A percentile compares a stretch with the other conserved stretches of the same genome.
phyloP scores from a whole-genome alignment of 2,329 filamentous ascomycete species.

The Tolypocladium album region DNA sequence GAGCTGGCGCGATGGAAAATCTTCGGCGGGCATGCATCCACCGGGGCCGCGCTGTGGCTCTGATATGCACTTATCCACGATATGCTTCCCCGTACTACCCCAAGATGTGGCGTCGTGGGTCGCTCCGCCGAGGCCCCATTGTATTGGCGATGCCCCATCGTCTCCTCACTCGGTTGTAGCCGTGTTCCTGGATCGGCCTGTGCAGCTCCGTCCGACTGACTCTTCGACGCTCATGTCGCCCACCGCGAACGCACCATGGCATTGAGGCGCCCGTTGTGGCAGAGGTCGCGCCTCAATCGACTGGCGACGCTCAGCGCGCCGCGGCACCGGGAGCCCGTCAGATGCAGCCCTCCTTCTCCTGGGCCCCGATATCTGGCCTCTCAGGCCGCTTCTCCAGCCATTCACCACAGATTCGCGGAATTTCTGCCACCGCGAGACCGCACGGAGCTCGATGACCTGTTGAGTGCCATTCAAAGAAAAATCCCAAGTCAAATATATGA shows the following conservation, averaged over 20 bases:
- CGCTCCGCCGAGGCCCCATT: constrained; percentile 1
- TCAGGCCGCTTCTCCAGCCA: constrained; percentile 2
- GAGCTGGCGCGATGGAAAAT: constrained; percentile 7
- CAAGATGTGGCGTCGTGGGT: constrained; percentile 1
- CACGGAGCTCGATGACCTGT: constrained; percentile 13
- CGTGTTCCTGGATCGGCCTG: not conserved
- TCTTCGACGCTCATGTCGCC: not conserved
- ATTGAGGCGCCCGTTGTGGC: constrained; percentile 13
- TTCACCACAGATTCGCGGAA: constrained; percentile 4
- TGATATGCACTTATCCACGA: constrained; percentile 3
- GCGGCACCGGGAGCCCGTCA: constrained; percentile 12
- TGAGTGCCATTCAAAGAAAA: constrained; percentile 20
- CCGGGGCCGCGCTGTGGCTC: not conserved
- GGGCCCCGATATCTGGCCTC: constrained; percentile 15
- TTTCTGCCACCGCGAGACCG: constrained; percentile 4
- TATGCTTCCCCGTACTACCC: not conserved
- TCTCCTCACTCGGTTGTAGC: not conserved
- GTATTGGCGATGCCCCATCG: not conserved
- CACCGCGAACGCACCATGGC: constrained; percentile 14
- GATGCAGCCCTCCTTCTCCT: constrained; percentile 10
- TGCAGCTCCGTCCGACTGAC: not conserved
- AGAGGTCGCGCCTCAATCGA: constrained; percentile 12
- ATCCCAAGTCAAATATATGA: constrained; percentile 11
- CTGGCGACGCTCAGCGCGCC: constrained; percentile 7
- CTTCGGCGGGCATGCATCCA: constrained; percentile 6